Conservation (phyloP, 2,329 filamentous ascomycete genomes). For the Paecilomyces dactylethromorphus region DNA sequence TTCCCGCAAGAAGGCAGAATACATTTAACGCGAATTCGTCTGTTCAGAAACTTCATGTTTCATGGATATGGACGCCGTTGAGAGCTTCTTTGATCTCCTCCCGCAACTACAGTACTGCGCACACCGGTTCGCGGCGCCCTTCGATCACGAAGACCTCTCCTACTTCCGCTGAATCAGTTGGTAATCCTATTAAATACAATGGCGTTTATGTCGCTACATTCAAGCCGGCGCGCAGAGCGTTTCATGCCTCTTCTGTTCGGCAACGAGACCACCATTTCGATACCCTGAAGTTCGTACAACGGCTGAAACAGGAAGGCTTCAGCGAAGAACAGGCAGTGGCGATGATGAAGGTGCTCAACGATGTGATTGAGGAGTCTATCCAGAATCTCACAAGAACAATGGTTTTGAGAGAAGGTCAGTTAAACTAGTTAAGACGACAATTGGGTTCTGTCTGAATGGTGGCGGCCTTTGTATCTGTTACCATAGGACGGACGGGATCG, state of each 20-base stretch:
- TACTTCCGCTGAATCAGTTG: slow-evolving; percentile 10
- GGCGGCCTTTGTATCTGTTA: background rate
- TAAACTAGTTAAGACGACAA: background rate
- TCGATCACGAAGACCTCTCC: slow-evolving; percentile 15
- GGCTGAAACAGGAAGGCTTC: slow-evolving; percentile 83
- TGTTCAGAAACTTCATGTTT: slow-evolving; percentile 14
- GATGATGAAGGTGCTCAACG: slow-evolving; percentile 97
- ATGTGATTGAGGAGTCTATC: slow-evolving; percentile 97
- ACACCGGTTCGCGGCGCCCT: slow-evolving; percentile 1
- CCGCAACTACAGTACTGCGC: slow-evolving; percentile 4
- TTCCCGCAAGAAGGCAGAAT: slow-evolving; percentile 15
- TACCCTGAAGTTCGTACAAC: slow-evolving; percentile 92
- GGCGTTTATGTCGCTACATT: slow-evolving; percentile 42
- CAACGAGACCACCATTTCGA: slow-evolving; percentile 90
- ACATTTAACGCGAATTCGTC: slow-evolving; percentile 14
- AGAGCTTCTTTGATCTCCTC: slow-evolving; percentile 6
- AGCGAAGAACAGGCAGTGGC: slow-evolving; percentile 91
- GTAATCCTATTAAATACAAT: slow-evolving; percentile 37
- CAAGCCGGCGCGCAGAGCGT: slow-evolving; percentile 33
- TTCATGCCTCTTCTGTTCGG: slow-evolving; percentile 60
- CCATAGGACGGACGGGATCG: too few relatives aligned
- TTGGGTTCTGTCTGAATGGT: background rate
- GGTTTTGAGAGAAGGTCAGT: slow-evolving; percentile 87
- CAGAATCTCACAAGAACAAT: slow-evolving; percentile 96
- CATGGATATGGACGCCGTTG: slow-evolving; percentile 5